Base-by-base conservation (phyloP, 345 rosid species). In the Kernera saxatilis region DNA sequence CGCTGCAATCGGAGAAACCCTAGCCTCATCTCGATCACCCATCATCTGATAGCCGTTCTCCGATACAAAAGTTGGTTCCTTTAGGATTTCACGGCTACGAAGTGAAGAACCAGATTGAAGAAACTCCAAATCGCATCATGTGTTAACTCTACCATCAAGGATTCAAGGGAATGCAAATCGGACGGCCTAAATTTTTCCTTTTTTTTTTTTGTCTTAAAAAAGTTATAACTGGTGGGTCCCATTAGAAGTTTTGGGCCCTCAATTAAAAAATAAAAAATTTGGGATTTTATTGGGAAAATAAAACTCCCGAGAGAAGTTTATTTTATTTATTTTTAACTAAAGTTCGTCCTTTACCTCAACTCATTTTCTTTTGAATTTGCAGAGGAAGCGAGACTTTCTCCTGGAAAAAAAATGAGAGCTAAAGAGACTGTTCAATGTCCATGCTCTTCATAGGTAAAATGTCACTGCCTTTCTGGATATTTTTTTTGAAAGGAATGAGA, bases 1-100 rank as follows among this genome's bases (percentile, higher is more conserved):
- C 9, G 64, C 21, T 18, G 70, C 46, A 58, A 77, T 77, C 32
- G 80, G 70, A 63, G 85, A 75, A 83, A 70, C 76, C 79, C 79
- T 82, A 75, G 84, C 32, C 2, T 39, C 70, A 13, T 40, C 68
- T 39, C 70, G 46, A 48, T 83, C 88, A 49, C 77, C 85, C 25
- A 80, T 79, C 96, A 87, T 89, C 71, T 59, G 18, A 13, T 22
- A 5, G 15, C n/a, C 15, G 14, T 33, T 43, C 15, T 48, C 11
- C 41, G 45, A 65, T 8, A 9, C 21, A 37, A 51, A 66, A 27
- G 19, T 27, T 27, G 37, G 51, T 2, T 40, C 14, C n/a, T 39
- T 26, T 1, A 51, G 27, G 51, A 67, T 67, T 41, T 41, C 49
- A 54, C 19, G 63, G 18, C 48, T 37, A 51, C 39, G 50, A 52